Conservation (phyloP, 352 stramenopile genomes). For the Thraustochytrium sp. region DNA sequence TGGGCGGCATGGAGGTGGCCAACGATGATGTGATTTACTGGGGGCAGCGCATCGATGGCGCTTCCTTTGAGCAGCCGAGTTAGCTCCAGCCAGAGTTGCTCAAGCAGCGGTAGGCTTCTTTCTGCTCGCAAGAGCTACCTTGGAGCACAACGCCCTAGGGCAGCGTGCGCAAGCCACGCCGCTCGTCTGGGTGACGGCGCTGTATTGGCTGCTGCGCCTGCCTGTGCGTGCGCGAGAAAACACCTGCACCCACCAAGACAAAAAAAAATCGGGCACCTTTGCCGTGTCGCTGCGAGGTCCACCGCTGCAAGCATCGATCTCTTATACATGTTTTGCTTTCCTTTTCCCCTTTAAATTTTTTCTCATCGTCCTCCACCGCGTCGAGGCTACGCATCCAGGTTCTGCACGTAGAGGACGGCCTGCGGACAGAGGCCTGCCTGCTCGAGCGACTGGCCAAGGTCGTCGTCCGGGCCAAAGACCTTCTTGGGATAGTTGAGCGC, state of each 20-base stretch:
- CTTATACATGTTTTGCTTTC: background rate
- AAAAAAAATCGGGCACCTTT: background rate
- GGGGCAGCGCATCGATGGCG: conserved; percentile 19
- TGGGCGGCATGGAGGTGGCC: conserved; percentile 14
- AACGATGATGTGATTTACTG: conserved; percentile 28
- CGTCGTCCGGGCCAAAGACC: conserved; percentile 52
- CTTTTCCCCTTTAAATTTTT: background rate
- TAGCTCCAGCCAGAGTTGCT: too few relatives aligned
- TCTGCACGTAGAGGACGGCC: conserved; percentile 64
- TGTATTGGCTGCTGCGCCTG: too few relatives aligned
- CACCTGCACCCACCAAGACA: background rate
- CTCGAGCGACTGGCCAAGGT: conserved; percentile 54
- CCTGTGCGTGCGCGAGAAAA: too few relatives aligned
- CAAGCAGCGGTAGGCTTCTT: background rate
- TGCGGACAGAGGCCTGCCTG: conserved; percentile 59
- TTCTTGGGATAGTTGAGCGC: conserved; percentile 62
- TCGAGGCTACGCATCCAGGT: conserved; percentile 58
- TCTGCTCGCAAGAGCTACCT: background rate
- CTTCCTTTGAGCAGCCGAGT: background rate
- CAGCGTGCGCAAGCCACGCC: too few relatives aligned
- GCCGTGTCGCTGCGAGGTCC: background rate
- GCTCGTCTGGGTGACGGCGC: too few relatives aligned
- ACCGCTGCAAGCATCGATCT: background rate
- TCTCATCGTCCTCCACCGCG: background rate
- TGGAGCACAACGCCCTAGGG: background rate